A percentile compares a stretch with the other conserved stretches of the same genome.
phyloP scores from a whole-genome alignment of 1,284 basidiomycete species.

The Trichosporon faecale region DNA sequence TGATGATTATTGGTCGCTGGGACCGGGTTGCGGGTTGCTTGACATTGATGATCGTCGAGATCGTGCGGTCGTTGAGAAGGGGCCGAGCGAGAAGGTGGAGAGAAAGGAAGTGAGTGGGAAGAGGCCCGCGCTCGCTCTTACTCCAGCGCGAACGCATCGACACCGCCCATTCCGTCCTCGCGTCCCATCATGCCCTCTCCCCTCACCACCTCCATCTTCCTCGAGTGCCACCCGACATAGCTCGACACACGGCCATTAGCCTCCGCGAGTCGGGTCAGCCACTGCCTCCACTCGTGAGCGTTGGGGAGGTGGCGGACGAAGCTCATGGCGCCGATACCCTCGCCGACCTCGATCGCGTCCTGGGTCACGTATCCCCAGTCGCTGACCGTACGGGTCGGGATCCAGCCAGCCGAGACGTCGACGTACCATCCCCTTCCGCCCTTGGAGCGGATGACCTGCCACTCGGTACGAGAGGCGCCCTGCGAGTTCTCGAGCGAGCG shows the following conservation, averaged over 20 bases:
- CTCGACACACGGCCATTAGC: conserved; percentile 85
- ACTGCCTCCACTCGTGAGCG: conserved; percentile 63
- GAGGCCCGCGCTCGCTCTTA: not conserved
- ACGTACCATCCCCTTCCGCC: conserved; percentile 95
- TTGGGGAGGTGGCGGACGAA: conserved; percentile 46
- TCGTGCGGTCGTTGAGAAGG: too few relatives aligned
- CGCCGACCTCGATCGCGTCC: conserved; percentile 13
- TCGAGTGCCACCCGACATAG: conserved; percentile 88
- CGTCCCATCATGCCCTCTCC: conserved; percentile 86
- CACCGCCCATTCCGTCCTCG: conserved; percentile 90
- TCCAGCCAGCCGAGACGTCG: conserved; percentile 79
- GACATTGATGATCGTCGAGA: too few relatives aligned
- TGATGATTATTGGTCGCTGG: too few relatives aligned
- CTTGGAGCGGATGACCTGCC: conserved; percentile 85
- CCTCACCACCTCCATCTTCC: conserved; percentile 95
- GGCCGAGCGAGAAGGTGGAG: too few relatives aligned
- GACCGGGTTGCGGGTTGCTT: too few relatives aligned
- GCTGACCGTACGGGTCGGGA: conserved; percentile 36
- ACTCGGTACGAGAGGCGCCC: conserved; percentile 60
- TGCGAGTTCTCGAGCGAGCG: conserved; percentile 50
- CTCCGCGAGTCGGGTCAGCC: conserved; percentile 69
- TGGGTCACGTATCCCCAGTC: conserved; percentile 18
- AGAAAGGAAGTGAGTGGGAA: not conserved
- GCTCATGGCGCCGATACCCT: conserved; percentile 22
- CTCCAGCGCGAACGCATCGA: conserved; percentile 81